Evolutionary conservation across 805 yeast species (phyloP).

Genomic region (Candida yuanshanica): DNA sequence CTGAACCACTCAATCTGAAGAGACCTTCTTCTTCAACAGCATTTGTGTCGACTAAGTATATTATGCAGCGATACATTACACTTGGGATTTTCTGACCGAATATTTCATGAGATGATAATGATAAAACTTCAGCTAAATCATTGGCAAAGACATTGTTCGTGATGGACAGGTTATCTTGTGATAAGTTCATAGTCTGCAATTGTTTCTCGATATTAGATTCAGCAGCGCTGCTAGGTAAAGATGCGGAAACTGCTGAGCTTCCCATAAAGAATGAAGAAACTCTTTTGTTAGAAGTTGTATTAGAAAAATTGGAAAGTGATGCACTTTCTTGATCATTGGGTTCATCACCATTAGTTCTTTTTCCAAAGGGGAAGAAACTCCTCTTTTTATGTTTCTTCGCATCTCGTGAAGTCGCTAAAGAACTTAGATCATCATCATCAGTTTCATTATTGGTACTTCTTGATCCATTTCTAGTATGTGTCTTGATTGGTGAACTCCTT

Average conservation of each 20-base stretch:
- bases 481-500: background rate
- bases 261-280: constrained; percentile 14
- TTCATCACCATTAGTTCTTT: constrained; percentile 19
- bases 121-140: constrained; percentile 46
- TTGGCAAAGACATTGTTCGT: constrained; percentile 56
- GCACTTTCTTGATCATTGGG: constrained; percentile 6
- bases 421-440: constrained; percentile 8
- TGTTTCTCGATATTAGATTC: constrained; percentile 26
- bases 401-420: constrained; percentile 26
- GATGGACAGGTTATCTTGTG: background rate
- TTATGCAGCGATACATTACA: constrained; percentile 69
- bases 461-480: background rate
- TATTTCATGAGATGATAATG: constrained; percentile 43
- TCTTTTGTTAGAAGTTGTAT: background rate
- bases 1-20: constrained; percentile 86
- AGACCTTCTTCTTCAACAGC: constrained; percentile 88
- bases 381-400: constrained; percentile 45
- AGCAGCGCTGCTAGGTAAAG: constrained; percentile 26
- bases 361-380: constrained; percentile 54
- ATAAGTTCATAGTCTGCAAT: constrained; percentile 26
- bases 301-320: no score
- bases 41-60: constrained; percentile 54
- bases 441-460: constrained; percentile 7
- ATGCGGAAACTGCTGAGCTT: background rate
- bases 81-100: constrained; percentile 54